A percentile compares a stretch with the other conserved stretches of the same genome.
phyloP scores from a whole-genome alignment of 441 rosid species.

The Brassica hybrid region DNA sequence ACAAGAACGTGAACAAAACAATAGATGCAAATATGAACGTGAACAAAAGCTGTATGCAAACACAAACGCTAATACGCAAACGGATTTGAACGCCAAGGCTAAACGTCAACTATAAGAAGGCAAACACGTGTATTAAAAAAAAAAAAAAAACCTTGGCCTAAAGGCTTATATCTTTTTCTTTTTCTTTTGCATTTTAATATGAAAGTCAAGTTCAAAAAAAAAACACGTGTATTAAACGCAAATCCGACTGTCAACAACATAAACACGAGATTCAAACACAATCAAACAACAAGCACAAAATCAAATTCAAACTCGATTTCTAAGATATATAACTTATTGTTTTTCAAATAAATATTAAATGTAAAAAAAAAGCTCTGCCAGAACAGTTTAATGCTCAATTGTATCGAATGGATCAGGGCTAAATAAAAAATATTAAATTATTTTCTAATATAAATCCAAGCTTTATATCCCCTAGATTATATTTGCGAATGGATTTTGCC shows the following conservation, averaged over 20 bases:
- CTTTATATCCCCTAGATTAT: not conserved
- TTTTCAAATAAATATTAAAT: not conserved
- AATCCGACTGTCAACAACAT: conserved; percentile 2
- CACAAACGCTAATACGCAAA: not conserved
- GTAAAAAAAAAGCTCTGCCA: not conserved
- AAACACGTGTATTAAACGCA: conserved; percentile 2
- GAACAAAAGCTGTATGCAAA: conserved; percentile 2
- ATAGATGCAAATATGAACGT: not conserved
- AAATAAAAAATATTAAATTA: not conserved
- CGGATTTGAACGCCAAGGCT: not conserved
- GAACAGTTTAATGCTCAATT: not conserved
- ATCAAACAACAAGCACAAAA: not conserved
- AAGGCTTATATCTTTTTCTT: too few relatives aligned
- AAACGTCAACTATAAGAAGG: not conserved
- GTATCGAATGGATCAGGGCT: not conserved
- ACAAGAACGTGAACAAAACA: not conserved
- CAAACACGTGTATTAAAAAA: not conserved
- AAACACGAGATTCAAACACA: conserved; percentile 7
- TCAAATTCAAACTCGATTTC: conserved; percentile 1
- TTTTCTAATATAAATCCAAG: not conserved
- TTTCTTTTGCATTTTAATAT: too few relatives aligned
- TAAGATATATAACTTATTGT: not conserved
- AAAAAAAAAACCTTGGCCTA: too few relatives aligned
- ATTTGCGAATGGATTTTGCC: too few relatives aligned
- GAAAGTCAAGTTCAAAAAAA: too few relatives aligned